A percentile compares a stretch with the other conserved stretches of the same genome.
phyloP scores from a whole-genome alignment of 768 basidiomycete genomes.

The Russula sp. region DNA sequence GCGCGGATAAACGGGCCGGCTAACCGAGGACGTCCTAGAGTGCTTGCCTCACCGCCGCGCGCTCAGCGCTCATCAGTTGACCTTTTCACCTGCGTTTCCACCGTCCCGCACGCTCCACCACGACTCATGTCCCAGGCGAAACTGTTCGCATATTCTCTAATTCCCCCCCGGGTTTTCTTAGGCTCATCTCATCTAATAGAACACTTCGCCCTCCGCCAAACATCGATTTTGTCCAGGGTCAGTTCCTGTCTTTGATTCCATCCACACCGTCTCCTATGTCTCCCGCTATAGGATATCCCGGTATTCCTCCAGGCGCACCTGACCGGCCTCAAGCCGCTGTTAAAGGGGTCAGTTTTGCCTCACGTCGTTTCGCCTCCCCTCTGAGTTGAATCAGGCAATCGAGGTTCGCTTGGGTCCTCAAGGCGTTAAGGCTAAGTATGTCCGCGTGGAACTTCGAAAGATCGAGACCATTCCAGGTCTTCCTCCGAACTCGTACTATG shows the following conservation, averaged over 20 bases:
- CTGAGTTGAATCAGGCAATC: slow-evolving; percentile 54
- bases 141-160: slow-evolving; percentile 2
- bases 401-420: slow-evolving; percentile 75
- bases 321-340: slow-evolving; percentile 82
- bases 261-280: slow-evolving; percentile 15
- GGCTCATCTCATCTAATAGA: slow-evolving; percentile 40
- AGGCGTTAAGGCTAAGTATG: slow-evolving; percentile 88
- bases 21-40: background rate
- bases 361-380: slow-evolving; percentile 22
- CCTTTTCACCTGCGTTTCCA: background rate
- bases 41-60: background rate
- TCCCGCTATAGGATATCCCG: slow-evolving; percentile 65
- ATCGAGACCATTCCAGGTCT: slow-evolving; percentile 79
- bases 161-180: background rate
- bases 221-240: slow-evolving; percentile 81
- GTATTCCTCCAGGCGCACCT: slow-evolving; percentile 73
- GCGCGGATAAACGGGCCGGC: background rate
- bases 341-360: slow-evolving; percentile 60
- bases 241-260: slow-evolving; percentile 1
- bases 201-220: slow-evolving; percentile 84
- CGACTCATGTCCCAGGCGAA: slow-evolving; percentile 22
- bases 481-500: slow-evolving; percentile 66
- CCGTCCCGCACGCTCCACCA: background rate
- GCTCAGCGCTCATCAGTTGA: slow-evolving; percentile 14
- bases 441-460: slow-evolving; percentile 87